Evolutionary conservation across 768 basidiomycete genomes (phyloP).

Genomic region (Pisolithus albus): DNA sequence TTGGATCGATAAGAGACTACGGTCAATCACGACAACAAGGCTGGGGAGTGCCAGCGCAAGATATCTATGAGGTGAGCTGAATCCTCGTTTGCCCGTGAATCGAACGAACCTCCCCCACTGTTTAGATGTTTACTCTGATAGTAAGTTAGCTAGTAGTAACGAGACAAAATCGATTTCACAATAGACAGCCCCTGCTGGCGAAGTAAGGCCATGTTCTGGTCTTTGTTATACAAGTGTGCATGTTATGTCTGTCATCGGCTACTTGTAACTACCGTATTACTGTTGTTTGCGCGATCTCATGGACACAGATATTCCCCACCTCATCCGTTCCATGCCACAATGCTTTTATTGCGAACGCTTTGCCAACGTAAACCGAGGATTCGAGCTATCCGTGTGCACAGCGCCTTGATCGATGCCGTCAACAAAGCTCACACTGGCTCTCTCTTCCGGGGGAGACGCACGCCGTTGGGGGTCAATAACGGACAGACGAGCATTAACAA

Average conservation of each 20-base stretch:
- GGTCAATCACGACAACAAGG: constrained; percentile 44
- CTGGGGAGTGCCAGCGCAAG: constrained; percentile 58
- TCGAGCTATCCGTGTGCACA: constrained; percentile 1
- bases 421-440: background rate
- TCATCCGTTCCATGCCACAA: background rate
- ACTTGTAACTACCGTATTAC: background rate
- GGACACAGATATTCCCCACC: too few relatives aligned
- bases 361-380: constrained; percentile 8
- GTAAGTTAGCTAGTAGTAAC: background rate
- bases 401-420: constrained; percentile 2
- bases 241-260: too few relatives aligned
- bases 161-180: too few relatives aligned
- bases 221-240: too few relatives aligned
- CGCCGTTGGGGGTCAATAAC: background rate
- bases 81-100: background rate
- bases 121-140: background rate
- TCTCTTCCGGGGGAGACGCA: background rate
- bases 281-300: too few relatives aligned
- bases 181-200: too few relatives aligned
- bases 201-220: too few relatives aligned
- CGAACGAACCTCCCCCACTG: background rate
- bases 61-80: constrained; percentile 49
- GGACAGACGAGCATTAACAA: constrained; percentile 28
- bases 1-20: constrained; percentile 53
- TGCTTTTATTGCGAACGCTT: constrained; percentile 16